Conservation (phyloP, 306 rosid genomes). For the cucumber (Cucumis sativus) region Cucumber_9930_V3 NC_026660.2:14681001-14681500, state of each 20-base stretch:
- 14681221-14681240: conserved; percentile 74
- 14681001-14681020: conserved; percentile 9
- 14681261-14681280: not conserved
- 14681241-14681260: conserved; percentile 69
- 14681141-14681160: conserved; percentile 88
- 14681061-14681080: conserved; percentile 31
- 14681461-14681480: not conserved
- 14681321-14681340: not conserved
- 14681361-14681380: not conserved
- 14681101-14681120: conserved; percentile 86
- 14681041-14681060: conserved; percentile 7
- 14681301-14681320: not conserved
- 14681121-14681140: conserved; percentile 50
- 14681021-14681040: conserved; percentile 6
- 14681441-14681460: not conserved
- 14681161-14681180: conserved; percentile 65
- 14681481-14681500: not conserved
- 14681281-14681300: not conserved
- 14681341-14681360: not conserved
- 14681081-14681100: conserved; percentile 78
- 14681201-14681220: conserved; percentile 80
- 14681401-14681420: not conserved
- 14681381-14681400: not conserved
- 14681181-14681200: conserved; percentile 82
- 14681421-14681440: no score